Base-by-base conservation (phyloP, 768 basidiomycete genomes). In the Kwoniella sp. region DNA sequence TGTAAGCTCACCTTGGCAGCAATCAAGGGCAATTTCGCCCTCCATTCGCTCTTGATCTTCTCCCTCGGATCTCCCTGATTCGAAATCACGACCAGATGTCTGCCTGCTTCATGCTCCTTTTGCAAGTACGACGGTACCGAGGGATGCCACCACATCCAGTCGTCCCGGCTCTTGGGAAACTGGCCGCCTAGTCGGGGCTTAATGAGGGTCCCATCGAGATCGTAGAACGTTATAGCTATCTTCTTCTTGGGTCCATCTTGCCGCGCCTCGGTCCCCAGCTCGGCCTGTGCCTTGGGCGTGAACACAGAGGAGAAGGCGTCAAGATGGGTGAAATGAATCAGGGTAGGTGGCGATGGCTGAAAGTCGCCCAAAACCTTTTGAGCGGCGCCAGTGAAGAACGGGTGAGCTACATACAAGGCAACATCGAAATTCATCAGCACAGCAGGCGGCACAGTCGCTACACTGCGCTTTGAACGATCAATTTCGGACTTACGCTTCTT, bases 131-230 rank as follows among this genome's bases (percentile, higher is more conserved):
- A 72, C 2, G 88, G 88, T 23, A 96, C 86, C 17, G 73, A 74
- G 0, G 84, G 73, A 66, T 86, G 81, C 91, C 92, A 93, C 90
- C 91, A 92, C 60, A 86, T 81, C 86, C 88, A 89, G 64, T 84
- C 85, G 0, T 78, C 73, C 30, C 77, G 78, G 53, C 82, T 82
- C 26, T 81, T 81, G 26, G 84, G 83, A 69, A 88, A 89, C 29
- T 74, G 76, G 23, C 53, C 68, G 7, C 81, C 81, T 17, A 78
- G 81, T 37, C 67, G 63, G 0, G 84, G 77, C 60, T 80, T 76
- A 77, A 96, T 92, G 65, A 94, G 72, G 0, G 92, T 93, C 2
- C 90, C 92, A 75, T 96, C 93, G 25, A 96, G 82, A 78, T 96
- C 93, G 67, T 93, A 90, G 13, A 87, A 85, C 11, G 90, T 89